phyloP scores from a whole-genome alignment of 257 asterid species.

The Petrea volubilis region DNA sequence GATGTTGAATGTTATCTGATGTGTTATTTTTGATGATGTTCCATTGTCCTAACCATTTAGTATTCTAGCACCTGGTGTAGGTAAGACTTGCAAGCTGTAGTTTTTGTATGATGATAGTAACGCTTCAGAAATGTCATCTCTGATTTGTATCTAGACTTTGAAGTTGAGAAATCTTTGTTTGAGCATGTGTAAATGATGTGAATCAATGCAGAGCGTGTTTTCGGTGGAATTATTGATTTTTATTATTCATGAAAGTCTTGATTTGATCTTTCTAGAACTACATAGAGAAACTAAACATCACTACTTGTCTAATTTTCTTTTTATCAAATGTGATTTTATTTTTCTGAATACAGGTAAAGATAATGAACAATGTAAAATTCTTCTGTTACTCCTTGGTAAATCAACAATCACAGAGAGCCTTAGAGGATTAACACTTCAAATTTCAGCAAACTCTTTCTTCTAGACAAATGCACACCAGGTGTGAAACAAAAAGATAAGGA shows the following conservation, averaged over 20 bases:
- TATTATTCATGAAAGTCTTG: background rate
- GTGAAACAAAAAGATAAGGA: no score
- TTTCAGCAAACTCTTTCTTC: no score
- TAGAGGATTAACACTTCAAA: conserved; percentile 78
- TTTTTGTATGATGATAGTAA: background rate
- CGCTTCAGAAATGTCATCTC: background rate
- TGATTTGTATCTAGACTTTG: background rate
- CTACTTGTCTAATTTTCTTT: no score
- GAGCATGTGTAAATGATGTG: background rate
- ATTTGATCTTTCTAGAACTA: conserved; percentile 18
- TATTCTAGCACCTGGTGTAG: no score
- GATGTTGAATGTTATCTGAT: no score
- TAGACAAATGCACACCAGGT: conserved; percentile 96
- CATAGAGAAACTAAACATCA: background rate
- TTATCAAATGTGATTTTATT: no score
- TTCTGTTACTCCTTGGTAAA: conserved; percentile 55
- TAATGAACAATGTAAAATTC: no score
- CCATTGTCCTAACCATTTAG: background rate
- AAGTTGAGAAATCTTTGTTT: background rate
- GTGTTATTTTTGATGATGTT: background rate
- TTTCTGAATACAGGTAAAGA: background rate
- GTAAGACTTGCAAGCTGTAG: background rate
- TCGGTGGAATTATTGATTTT: background rate
- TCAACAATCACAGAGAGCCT: conserved; percentile 77
- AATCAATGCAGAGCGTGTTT: background rate